These are phyloP conservation scores for Microdochium paspali DNA, from an alignment of 2,329 filamentous ascomycete species.

Conservation along the genomic window DNA sequence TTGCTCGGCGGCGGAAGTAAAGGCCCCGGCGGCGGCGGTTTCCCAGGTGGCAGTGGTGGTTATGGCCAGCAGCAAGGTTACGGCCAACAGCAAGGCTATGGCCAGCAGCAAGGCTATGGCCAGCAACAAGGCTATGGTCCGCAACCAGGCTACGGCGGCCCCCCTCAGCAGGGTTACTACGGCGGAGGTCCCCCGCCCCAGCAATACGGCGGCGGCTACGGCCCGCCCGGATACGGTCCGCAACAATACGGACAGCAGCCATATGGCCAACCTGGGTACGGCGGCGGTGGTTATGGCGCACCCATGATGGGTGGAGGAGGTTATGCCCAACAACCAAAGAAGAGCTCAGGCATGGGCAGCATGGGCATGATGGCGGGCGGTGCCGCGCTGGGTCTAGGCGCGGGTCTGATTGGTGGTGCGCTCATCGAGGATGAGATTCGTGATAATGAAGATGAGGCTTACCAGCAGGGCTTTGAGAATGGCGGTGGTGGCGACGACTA, in stretches of 20 bases:
- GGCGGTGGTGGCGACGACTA: conserved; percentile 25
- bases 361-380: conserved; percentile 68
- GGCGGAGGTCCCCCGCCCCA: background rate
- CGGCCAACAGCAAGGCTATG: background rate
- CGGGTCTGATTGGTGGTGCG: conserved; percentile 70
- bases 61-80: background rate
- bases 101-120: background rate
- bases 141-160: conserved; percentile 1
- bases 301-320: too few species aligned
- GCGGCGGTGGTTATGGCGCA: conserved; percentile 21
- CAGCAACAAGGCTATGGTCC: background rate
- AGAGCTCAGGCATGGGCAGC: conserved; percentile 34
- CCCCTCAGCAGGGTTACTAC: conserved; percentile 1
- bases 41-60: background rate
- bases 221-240: background rate
- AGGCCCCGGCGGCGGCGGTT: background rate
- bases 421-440: conserved; percentile 60
- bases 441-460: conserved; percentile 49
- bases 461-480: conserved; percentile 38
- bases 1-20: conserved; percentile 3
- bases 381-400: conserved; percentile 69
- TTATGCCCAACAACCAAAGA: conserved; percentile 28
- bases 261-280: background rate
- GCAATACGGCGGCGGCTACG: background rate
- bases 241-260: background rate